A percentile compares a stretch with the other conserved stretches of the same genome.
phyloP scores from a whole-genome alignment of 106 monocot genomes.

The Xerophyta viscosa region DNA sequence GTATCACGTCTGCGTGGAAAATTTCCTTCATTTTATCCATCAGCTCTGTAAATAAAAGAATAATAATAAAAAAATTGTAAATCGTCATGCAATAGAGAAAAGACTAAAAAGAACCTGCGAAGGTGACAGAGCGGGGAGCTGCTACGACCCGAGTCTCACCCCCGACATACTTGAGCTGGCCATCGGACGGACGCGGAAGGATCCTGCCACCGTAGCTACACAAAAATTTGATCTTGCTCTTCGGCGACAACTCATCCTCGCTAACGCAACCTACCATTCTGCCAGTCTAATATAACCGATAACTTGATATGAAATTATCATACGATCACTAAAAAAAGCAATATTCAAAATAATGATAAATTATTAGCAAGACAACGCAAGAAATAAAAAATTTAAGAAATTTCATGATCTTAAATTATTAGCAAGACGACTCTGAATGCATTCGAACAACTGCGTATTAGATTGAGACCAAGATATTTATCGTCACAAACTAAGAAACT shows the following conservation, averaged over 20 bases:
- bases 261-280: background rate
- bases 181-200: constrained; percentile 49
- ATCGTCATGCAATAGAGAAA: background rate
- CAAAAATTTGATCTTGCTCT: constrained; percentile 32
- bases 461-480: no score
- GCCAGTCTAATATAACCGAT: background rate
- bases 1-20: constrained; percentile 3
- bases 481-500: no score
- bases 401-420: no score
- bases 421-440: no score
- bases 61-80: background rate
- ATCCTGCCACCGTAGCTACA: constrained; percentile 62
- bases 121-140: constrained; percentile 35
- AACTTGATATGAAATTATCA: background rate
- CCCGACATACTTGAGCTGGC: constrained; percentile 45
- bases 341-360: background rate
- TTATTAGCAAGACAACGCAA: background rate
- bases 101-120: constrained; percentile 15
- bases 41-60: constrained; percentile 12
- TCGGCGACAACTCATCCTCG: constrained; percentile 10
- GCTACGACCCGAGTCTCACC: constrained; percentile 50
- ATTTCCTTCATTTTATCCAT: constrained; percentile 12
- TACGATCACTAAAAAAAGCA: background rate
- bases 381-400: no score
- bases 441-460: no score